Percentiles rank a stretch among this genome's conserved stretches.
Conservation (phyloP, 1,139 yeast species). For the Sugiyamaella novakii region DNA sequence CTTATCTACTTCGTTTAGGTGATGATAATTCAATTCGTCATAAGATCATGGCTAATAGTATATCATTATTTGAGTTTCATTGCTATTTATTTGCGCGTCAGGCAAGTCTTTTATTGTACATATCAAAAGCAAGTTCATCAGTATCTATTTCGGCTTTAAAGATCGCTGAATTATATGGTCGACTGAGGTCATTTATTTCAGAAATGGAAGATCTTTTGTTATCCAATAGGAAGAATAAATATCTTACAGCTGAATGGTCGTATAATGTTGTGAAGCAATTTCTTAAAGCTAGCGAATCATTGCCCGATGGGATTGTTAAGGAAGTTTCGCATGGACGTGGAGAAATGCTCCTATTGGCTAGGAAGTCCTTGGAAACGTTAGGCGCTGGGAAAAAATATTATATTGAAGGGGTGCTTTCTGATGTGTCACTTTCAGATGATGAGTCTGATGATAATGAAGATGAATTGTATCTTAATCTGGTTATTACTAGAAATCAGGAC, state of each 20-base stretch:
- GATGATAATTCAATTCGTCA: slow-evolving; percentile 40
- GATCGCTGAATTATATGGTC: slow-evolving; percentile 39
- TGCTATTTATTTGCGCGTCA: slow-evolving; percentile 48
- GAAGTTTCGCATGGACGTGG: slow-evolving; percentile 45
- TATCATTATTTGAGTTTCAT: slow-evolving; percentile 47
- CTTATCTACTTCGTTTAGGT: slow-evolving; percentile 37
- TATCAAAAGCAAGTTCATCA: slow-evolving; percentile 40
- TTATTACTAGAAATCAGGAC: slow-evolving; percentile 24
- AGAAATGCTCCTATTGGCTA: slow-evolving; percentile 41
- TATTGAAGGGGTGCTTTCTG: slow-evolving; percentile 50
- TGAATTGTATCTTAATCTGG: slow-evolving; percentile 13
- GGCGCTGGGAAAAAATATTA: slow-evolving; percentile 33
- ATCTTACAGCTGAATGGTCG: slow-evolving; percentile 42
- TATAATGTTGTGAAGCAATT: slow-evolving; percentile 41
- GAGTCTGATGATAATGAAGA: slow-evolving; percentile 24
- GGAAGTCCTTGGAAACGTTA: slow-evolving; percentile 43
- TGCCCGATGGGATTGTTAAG: slow-evolving; percentile 37
- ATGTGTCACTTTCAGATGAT: slow-evolving; percentile 37
- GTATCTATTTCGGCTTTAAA: slow-evolving; percentile 43
- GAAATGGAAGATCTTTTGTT: slow-evolving; percentile 43
- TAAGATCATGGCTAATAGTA: slow-evolving; percentile 43
- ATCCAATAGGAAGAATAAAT: slow-evolving; percentile 31
- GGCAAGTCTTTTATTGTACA: slow-evolving; percentile 41
- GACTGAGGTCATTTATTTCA: slow-evolving; percentile 46
- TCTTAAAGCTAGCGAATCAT: slow-evolving; percentile 32